phyloP scores from a whole-genome alignment of 2,329 filamentous ascomycete species.

The Akanthomyces dipterigenus region DNA sequence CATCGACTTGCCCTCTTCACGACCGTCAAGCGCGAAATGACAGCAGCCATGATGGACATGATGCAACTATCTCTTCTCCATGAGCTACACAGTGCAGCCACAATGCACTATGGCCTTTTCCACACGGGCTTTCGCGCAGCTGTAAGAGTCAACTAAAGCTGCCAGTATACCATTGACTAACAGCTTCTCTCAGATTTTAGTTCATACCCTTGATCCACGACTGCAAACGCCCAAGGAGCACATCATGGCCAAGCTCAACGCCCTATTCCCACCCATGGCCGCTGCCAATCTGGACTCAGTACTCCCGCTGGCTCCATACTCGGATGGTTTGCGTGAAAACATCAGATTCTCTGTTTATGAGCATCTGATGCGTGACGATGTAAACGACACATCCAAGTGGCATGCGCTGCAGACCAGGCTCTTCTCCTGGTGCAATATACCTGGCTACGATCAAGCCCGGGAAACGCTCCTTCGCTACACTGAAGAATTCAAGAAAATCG shows the following conservation, averaged over 20 bases:
- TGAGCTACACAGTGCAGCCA: slow-evolving; percentile 24
- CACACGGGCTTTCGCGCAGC: slow-evolving; percentile 27
- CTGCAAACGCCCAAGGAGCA: slow-evolving; percentile 9
- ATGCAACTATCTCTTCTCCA: slow-evolving; percentile 18
- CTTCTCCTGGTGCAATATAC: slow-evolving; percentile 26
- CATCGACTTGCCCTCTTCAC: slow-evolving; percentile 19
- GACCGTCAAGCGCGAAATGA: slow-evolving; percentile 7
- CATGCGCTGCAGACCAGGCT: slow-evolving; percentile 25
- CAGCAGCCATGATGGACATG: slow-evolving; percentile 12
- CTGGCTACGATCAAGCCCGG: slow-evolving; percentile 24
- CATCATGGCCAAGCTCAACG: slow-evolving; percentile 27
- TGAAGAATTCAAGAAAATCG: slow-evolving; percentile 29
- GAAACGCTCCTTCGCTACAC: slow-evolving; percentile 24
- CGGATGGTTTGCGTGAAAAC: slow-evolving; percentile 26
- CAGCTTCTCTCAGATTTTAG: slow-evolving; percentile 20
- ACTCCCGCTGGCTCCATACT: slow-evolving; percentile 23
- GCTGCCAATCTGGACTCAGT: slow-evolving; percentile 19
- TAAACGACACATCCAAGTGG: slow-evolving; percentile 16
- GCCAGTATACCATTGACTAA: neutral
- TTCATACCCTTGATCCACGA: slow-evolving; percentile 18
- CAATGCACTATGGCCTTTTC: slow-evolving; percentile 23
- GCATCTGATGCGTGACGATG: slow-evolving; percentile 24
- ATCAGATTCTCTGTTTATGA: slow-evolving; percentile 30
- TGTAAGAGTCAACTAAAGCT: slow-evolving; percentile 20
- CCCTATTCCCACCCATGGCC: slow-evolving; percentile 26